Evolutionary conservation across 768 basidiomycete genomes (phyloP).

Genomic region (Porphyrellus cyaneotinctus): DNA sequence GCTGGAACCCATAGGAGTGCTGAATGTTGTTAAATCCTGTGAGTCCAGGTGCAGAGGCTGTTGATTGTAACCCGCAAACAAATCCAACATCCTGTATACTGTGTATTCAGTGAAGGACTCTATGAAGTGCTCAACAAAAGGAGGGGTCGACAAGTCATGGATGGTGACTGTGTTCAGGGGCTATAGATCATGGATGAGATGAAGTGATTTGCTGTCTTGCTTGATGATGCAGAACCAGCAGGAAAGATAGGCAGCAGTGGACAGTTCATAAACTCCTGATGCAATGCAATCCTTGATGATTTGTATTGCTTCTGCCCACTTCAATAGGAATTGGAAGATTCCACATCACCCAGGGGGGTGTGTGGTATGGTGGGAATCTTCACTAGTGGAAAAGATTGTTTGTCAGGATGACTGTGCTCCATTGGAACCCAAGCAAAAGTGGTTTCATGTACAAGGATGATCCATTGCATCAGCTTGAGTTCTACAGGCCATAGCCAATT

Average conservation of each 20-base stretch:
- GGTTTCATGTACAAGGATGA: neutral
- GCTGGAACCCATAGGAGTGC: neutral
- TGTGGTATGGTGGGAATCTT: neutral
- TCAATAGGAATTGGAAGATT: neutral
- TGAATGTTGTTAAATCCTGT: neutral
- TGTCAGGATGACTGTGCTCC: neutral
- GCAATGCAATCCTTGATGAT: slow-evolving; percentile 34
- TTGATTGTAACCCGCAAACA: slow-evolving; percentile 1
- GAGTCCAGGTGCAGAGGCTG: neutral
- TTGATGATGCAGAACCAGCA: slow-evolving; percentile 4
- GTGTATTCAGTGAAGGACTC: neutral
- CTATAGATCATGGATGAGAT: neutral
- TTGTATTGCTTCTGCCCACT: neutral
- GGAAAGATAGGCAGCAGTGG: neutral
- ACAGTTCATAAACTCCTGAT: slow-evolving; percentile 37
- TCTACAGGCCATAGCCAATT: no score
- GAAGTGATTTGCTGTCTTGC: neutral
- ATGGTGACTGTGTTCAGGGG: neutral
- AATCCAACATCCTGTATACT: neutral
- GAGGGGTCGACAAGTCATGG: fast-evolving
- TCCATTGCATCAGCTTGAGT: neutral
- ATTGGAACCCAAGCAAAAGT: neutral
- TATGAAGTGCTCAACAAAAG: neutral
- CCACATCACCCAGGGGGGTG: neutral
- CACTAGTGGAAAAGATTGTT: neutral